phyloP scores from a whole-genome alignment of 257 asterid species.

The Sherardia arvensis region DNA sequence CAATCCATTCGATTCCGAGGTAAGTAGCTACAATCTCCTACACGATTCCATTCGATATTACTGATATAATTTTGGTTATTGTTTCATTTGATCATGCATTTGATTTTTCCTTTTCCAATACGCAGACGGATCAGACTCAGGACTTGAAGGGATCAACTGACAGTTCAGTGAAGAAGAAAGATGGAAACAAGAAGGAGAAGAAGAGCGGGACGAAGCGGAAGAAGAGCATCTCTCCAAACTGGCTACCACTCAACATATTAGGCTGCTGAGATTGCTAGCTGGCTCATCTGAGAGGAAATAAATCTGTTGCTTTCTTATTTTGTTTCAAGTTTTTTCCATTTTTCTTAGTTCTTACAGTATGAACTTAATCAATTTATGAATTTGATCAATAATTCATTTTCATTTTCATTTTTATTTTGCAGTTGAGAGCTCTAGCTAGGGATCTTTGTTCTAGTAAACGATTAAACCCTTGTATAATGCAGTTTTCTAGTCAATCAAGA shows the following conservation, averaged over 20 bases:
- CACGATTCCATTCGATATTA: no score
- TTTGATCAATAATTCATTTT: no score
- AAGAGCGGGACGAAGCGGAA: conserved; percentile 1
- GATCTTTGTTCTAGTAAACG: no score
- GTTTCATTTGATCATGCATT: no score
- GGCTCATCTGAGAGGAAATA: neutral
- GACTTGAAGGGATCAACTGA: neutral
- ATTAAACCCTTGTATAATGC: no score
- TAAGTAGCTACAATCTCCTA: neutral
- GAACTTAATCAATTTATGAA: neutral
- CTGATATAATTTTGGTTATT: no score
- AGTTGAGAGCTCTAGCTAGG: no score
- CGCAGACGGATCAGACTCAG: neutral
- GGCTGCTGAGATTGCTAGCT: conserved; percentile 8
- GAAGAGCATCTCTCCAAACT: conserved; percentile 5
- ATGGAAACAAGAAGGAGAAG: conserved; percentile 5
- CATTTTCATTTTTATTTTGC: no score
- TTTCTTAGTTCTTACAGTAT: no score
- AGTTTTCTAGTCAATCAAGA: no score
- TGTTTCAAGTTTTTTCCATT: neutral
- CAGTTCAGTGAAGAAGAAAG: conserved; percentile 1
- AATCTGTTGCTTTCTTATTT: neutral
- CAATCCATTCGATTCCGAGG: conserved; percentile 5
- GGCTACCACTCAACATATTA: conserved; percentile 14
- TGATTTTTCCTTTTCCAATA: neutral